Percentiles rank a stretch among this genome's conserved stretches.
These are phyloP conservation scores for Pythium dissimile DNA, from an alignment of 352 stramenopile species.

Conservation along the genomic window DNA sequence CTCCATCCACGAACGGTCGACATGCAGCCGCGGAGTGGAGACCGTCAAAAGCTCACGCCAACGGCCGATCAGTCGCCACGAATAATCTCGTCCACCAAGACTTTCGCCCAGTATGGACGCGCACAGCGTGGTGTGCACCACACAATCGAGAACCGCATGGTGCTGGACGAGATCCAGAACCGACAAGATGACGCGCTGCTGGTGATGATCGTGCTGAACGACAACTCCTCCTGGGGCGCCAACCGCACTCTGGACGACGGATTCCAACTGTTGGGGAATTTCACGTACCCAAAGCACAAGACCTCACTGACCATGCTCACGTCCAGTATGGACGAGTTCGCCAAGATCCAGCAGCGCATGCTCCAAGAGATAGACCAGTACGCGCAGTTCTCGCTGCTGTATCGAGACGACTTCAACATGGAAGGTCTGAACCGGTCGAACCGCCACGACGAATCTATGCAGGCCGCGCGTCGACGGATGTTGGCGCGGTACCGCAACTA, in stretches of 20 bases:
- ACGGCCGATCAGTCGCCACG: too few relatives aligned
- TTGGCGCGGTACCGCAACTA: constrained; percentile 46
- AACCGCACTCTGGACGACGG: constrained; percentile 26
- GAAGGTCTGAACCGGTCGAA: constrained; percentile 15
- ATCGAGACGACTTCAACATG: constrained; percentile 33
- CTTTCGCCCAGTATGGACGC: constrained; percentile 12
- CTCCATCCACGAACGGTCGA: too few relatives aligned
- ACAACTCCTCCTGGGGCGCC: constrained; percentile 32
- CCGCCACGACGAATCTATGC: constrained; percentile 25
- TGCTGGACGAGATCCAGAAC: neutral
- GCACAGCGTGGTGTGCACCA: constrained; percentile 8
- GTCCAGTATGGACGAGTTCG: constrained; percentile 29
- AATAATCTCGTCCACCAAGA: too few relatives aligned
- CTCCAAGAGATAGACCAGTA: constrained; percentile 18
- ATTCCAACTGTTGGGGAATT: constrained; percentile 25
- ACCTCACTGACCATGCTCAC: constrained; percentile 36
- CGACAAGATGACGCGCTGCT: constrained; percentile 21
- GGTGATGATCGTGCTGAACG: constrained; percentile 30
- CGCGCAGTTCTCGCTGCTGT: constrained; percentile 27
- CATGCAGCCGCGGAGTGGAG: too few relatives aligned
- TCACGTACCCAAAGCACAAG: constrained; percentile 32
- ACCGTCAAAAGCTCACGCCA: too few relatives aligned
- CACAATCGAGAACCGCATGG: neutral
- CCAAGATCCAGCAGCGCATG: constrained; percentile 18
- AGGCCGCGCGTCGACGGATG: constrained; percentile 32